phyloP scores from a whole-genome alignment of 495 filamentous ascomycete genomes.

The Diplogelasinospora grovesii region DNA sequence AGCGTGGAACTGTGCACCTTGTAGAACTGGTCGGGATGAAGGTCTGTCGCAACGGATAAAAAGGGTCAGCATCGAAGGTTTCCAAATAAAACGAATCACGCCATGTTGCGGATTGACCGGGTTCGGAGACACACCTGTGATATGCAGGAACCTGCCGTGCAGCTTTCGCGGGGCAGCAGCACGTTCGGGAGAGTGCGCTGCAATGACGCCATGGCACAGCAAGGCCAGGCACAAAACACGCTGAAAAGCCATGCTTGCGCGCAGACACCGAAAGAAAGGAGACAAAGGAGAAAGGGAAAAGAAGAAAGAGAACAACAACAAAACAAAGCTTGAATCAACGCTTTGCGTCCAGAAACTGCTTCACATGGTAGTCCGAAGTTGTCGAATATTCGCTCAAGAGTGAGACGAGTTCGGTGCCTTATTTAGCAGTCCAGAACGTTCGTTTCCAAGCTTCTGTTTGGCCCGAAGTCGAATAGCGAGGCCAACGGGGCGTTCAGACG shows the following conservation, averaged over 20 bases:
- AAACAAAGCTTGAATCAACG: background rate
- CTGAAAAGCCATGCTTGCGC: constrained; percentile 14
- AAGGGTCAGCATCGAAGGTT: background rate
- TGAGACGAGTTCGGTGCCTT: too few relatives aligned
- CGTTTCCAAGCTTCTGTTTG: background rate
- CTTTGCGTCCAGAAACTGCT: background rate
- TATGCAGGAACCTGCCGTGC: constrained; percentile 84
- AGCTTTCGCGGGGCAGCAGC: constrained; percentile 41
- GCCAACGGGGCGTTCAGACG: constrained; percentile 9
- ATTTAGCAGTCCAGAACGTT: too few relatives aligned
- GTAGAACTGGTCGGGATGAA: constrained; percentile 87
- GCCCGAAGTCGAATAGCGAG: constrained; percentile 1
- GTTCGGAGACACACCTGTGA: constrained; percentile 62
- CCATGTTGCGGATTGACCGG: constrained; percentile 2
- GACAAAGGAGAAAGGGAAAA: constrained; percentile 5
- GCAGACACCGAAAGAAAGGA: background rate
- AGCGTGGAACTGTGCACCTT: constrained; percentile 64
- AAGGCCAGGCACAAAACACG: constrained; percentile 19
- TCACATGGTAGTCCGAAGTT: constrained; percentile 13
- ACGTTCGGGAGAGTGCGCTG: constrained; percentile 7
- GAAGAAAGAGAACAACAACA: background rate
- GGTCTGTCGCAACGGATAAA: constrained; percentile 46
- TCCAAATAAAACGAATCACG: background rate
- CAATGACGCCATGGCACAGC: constrained; percentile 33
- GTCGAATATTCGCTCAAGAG: too few relatives aligned